A percentile compares a stretch with the other conserved stretches of the same genome.
phyloP scores from a whole-genome alignment of 2,329 filamentous ascomycete genomes.

The Monilinia aucupariae region DNA sequence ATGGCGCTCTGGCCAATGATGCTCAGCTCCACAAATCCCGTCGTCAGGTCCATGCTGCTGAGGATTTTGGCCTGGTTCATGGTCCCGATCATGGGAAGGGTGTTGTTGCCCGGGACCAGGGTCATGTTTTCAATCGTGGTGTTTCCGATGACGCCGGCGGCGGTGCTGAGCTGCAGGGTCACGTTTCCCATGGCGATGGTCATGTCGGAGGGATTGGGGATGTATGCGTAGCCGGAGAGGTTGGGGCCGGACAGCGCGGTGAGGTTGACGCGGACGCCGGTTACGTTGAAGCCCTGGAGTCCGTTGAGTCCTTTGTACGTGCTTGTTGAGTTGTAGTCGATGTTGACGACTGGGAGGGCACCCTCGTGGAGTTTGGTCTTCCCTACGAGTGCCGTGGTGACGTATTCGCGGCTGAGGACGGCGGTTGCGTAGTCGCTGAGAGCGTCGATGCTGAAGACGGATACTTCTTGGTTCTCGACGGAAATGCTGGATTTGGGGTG shows the following conservation, averaged over 20 bases:
- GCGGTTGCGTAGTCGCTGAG: conserved; percentile 41
- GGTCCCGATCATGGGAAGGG: conserved; percentile 43
- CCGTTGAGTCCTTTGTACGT: conserved; percentile 55
- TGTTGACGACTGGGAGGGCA: conserved; percentile 43
- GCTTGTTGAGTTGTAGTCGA: conserved; percentile 52
- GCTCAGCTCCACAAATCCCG: conserved; percentile 46
- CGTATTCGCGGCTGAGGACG: conserved; percentile 44
- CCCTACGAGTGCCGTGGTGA: conserved; percentile 47
- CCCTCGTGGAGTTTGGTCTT: conserved; percentile 47
- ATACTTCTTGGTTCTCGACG: conserved; percentile 43
- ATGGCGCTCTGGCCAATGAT: conserved; percentile 46
- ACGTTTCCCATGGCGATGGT: conserved; percentile 54
- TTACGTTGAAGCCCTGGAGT: conserved; percentile 47
- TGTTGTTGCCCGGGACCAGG: conserved; percentile 50
- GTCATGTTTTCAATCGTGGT: conserved; percentile 46
- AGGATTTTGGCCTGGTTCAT: conserved; percentile 41
- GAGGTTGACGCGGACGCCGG: conserved; percentile 43
- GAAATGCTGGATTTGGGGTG: conserved; percentile 37
- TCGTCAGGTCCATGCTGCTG: conserved; percentile 28
- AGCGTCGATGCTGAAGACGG: conserved; percentile 37
- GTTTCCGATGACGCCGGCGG: conserved; percentile 43
- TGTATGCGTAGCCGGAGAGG: conserved; percentile 47
- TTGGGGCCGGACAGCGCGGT: conserved; percentile 42
- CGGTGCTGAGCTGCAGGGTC: conserved; percentile 45
- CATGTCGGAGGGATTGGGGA: conserved; percentile 56